Evolutionary conservation across 495 filamentous ascomycete genomes (phyloP).

Genomic region (Rhizodiscina lignyota): DNA sequence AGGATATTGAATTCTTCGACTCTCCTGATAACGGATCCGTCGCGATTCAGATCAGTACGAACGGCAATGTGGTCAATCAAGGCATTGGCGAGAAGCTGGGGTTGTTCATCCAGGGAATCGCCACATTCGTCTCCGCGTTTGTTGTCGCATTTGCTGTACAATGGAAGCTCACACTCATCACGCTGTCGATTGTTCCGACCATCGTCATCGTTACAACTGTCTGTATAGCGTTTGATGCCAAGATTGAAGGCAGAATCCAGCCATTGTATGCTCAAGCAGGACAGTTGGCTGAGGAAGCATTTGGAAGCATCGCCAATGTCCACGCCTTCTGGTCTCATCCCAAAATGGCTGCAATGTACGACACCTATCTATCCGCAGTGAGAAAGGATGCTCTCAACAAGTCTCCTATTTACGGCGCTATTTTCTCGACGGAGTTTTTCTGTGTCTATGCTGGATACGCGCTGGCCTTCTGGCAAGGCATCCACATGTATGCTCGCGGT

Average conservation of each 20-base stretch:
- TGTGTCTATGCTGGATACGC: constrained; percentile 12
- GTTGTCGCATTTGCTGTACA: constrained; percentile 37
- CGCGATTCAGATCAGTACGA: constrained; percentile 9
- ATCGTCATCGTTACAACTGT: constrained; percentile 13
- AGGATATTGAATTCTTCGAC: constrained; percentile 20
- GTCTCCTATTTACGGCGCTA: constrained; percentile 11
- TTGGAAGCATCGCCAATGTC: constrained; percentile 14
- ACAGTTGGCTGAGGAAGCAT: constrained; percentile 13
- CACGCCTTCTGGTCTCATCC: constrained; percentile 16
- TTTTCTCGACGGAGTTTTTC: constrained; percentile 16
- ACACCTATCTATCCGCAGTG: constrained; percentile 9
- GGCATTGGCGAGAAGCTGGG: constrained; percentile 50
- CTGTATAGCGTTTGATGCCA: constrained; percentile 11
- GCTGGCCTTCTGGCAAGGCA: constrained; percentile 17
- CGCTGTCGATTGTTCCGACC: constrained; percentile 11
- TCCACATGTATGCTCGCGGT: constrained; percentile 14
- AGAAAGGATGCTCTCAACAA: constrained; percentile 12
- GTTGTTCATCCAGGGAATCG: constrained; percentile 33
- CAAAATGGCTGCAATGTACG: constrained; percentile 7
- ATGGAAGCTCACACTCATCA: constrained; percentile 31
- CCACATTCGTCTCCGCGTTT: constrained; percentile 32
- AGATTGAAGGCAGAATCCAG: constrained; percentile 10
- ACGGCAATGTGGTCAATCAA: constrained; percentile 40
- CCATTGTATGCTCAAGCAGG: constrained; percentile 11
- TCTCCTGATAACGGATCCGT: constrained; percentile 1